Percentiles rank a stretch among this genome's conserved stretches.
Conservation (phyloP, 495 filamentous ascomycete species). For the Podospora pseudopauciseta region DNA sequence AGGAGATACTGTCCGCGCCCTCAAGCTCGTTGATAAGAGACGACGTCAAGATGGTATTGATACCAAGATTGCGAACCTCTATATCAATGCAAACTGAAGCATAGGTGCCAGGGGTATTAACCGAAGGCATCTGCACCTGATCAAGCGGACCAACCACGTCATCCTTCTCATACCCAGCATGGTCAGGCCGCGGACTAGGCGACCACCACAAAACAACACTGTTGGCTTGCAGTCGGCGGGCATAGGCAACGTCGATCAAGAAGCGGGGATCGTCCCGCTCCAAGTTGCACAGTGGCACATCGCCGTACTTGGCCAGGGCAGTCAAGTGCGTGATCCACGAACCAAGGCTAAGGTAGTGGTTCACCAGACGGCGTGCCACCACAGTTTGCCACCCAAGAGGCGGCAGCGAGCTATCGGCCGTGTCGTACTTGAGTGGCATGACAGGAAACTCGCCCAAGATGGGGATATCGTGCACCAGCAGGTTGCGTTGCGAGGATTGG, state of each 20-base stretch:
- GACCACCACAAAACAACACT: conserved; percentile 99
- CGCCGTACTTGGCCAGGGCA: conserved; percentile 83
- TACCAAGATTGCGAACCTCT: conserved; percentile 88
- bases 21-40: conserved; percentile 97
- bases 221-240: conserved; percentile 81
- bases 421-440: conserved; percentile 73
- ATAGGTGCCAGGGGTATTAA: conserved; percentile 90
- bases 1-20: conserved; percentile 72
- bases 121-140: conserved; percentile 86
- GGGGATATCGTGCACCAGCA: conserved; percentile 80
- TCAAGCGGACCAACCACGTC: conserved; percentile 81
- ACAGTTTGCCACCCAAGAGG: conserved; percentile 93
- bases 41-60: conserved; percentile 96
- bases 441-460: conserved; percentile 80
- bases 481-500: conserved; percentile 79
- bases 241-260: conserved; percentile 94
- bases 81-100: conserved; percentile 96
- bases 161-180: conserved; percentile 94
- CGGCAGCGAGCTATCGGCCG: conserved; percentile 79
- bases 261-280: conserved; percentile 91
- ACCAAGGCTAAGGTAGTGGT: conserved; percentile 84
- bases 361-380: conserved; percentile 78
- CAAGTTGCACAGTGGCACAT: conserved; percentile 91
- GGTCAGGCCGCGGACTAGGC: conserved; percentile 75
- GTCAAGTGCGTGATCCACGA: conserved; percentile 88